Conservation (phyloP, 192 early-diverging fungal genomes). For the Backusella parvicylindrica region DNA sequence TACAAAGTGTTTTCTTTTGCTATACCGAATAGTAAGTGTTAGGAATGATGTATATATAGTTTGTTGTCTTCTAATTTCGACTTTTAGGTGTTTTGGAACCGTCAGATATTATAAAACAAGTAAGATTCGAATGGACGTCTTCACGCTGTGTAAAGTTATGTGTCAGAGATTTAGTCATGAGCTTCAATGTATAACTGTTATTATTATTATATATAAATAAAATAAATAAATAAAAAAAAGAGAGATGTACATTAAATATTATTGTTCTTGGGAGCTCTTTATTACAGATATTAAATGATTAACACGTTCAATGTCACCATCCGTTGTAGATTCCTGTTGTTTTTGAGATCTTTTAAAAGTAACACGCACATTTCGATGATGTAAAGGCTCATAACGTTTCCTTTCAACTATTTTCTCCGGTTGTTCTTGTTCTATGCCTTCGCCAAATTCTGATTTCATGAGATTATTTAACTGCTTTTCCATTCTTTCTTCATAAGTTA, state of each 20-base stretch:
- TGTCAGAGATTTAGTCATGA: conserved; percentile 53
- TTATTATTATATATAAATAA: background rate
- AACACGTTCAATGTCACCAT: background rate
- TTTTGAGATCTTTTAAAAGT: background rate
- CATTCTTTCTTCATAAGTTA: background rate
- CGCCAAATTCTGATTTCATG: background rate
- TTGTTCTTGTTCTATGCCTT: background rate
- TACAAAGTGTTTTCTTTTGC: conserved; percentile 39
- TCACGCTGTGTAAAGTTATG: conserved; percentile 45
- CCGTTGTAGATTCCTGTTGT: background rate
- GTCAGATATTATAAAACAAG: conserved; percentile 30
- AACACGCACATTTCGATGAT: background rate
- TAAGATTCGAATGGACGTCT: conserved; percentile 50
- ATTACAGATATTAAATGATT: conserved; percentile 1
- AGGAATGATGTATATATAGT: conserved; percentile 9
- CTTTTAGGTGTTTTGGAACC: conserved; percentile 17
- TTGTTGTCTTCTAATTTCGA: background rate
- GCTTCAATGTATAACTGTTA: conserved; percentile 50
- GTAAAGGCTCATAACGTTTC: background rate
- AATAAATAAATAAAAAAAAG: background rate
- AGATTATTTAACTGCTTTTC: background rate
- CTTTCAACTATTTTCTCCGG: background rate
- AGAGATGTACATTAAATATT: background rate
- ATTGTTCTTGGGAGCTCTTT: background rate
- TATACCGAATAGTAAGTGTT: conserved; percentile 32